Conservation (phyloP, 305 asterid species). For the Fraxinus floribunda region DNA sequence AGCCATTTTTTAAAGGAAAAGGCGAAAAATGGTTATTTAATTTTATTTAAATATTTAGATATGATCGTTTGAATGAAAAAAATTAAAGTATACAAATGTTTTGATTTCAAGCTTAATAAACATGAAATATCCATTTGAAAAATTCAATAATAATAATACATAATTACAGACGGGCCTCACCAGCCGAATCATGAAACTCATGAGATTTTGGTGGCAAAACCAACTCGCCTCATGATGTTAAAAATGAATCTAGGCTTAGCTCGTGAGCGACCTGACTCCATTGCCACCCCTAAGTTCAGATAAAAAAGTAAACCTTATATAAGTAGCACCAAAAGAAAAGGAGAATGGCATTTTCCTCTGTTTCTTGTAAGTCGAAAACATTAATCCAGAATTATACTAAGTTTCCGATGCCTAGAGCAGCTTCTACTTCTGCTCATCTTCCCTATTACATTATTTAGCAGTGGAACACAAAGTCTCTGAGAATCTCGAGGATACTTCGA, state of each 20-base stretch:
- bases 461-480: constrained; percentile 49
- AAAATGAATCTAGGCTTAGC: background rate
- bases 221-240: background rate
- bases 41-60: background rate
- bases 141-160: background rate
- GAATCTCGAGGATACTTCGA: constrained; percentile 17
- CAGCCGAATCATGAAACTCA: background rate
- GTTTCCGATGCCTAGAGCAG: background rate
- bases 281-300: background rate
- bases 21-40: background rate
- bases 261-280: background rate
- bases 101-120: background rate
- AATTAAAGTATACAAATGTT: background rate
- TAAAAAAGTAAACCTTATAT: background rate
- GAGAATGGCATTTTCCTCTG: background rate
- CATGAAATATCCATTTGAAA: background rate
- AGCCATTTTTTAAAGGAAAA: background rate
- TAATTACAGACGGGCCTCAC: background rate
- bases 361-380: background rate
- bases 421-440: constrained; percentile 18
- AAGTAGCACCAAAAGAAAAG: background rate
- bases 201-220: background rate
- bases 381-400: background rate
- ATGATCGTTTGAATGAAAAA: background rate
- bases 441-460: constrained; percentile 36